Percentiles rank a stretch among this genome's conserved stretches.
phyloP scores from a whole-genome alignment of 2,329 filamentous ascomycete species.

The Emmonsia crescens region DNA sequence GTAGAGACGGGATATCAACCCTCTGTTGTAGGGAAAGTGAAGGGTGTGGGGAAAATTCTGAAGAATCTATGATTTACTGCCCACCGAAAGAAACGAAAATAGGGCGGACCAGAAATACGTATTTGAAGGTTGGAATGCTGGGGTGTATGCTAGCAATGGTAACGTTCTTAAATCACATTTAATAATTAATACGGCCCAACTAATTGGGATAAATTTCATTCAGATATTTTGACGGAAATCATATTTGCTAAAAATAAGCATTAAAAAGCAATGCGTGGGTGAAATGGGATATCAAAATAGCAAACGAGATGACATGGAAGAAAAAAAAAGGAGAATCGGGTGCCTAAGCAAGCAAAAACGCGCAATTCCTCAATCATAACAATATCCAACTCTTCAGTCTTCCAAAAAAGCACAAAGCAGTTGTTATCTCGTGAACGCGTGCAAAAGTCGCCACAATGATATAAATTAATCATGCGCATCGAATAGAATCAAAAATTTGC shows the following conservation, averaged over 20 bases:
- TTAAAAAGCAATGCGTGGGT: no score
- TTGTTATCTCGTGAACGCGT: neutral
- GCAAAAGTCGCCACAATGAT: neutral
- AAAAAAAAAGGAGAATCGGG: neutral
- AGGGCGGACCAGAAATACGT: neutral
- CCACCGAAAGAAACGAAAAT: neutral
- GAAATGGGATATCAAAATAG: neutral
- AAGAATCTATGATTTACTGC: slow-evolving; percentile 24
- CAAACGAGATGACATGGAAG: neutral
- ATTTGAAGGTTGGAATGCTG: neutral
- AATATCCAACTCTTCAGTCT: neutral
- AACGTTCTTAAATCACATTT: neutral
- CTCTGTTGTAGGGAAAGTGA: slow-evolving; percentile 31
- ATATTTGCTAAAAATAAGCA: neutral
- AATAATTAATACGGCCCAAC: neutral
- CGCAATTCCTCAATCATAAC: neutral
- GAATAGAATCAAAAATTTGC: neutral
- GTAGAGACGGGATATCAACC: slow-evolving; percentile 38
- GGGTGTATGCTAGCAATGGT: neutral
- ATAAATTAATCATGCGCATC: neutral
- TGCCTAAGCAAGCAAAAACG: neutral
- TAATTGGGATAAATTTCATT: neutral
- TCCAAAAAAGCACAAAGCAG: neutral
- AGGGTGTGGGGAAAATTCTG: slow-evolving; percentile 29
- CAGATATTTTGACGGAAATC: neutral